These are phyloP conservation scores for Erodium texanum DNA, from an alignment of 441 rosid species.

Conservation along the genomic window DNA sequence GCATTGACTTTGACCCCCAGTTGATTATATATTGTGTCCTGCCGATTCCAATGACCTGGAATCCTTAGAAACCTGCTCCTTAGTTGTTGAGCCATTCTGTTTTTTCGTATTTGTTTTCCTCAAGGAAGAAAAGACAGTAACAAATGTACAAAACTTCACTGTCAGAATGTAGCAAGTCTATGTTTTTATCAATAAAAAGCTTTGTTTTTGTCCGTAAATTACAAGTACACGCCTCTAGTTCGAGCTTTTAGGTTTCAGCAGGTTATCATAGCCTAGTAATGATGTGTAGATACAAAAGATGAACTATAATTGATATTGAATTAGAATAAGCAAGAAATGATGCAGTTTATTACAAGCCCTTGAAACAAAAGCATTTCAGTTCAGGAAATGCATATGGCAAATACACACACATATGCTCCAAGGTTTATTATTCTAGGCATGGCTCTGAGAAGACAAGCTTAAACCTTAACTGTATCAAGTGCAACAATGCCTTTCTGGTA, in stretches of 20 bases:
- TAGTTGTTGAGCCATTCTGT: neutral
- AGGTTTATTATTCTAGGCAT: neutral
- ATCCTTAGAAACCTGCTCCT: no score
- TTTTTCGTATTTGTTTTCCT: no score
- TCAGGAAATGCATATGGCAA: neutral
- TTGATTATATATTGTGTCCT: no score
- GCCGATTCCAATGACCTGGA: neutral
- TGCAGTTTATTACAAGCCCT: neutral
- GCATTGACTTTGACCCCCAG: neutral
- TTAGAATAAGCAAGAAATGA: no score
- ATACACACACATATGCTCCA: neutral
- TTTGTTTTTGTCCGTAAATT: no score
- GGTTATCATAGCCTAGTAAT: no score
- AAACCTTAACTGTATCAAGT: conserved; percentile 29
- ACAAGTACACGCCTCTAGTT: no score
- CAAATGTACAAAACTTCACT: neutral
- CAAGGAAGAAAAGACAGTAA: neutral
- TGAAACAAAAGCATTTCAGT: neutral
- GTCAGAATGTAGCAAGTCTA: neutral
- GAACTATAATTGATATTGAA: no score
- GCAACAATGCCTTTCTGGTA: conserved; percentile 44
- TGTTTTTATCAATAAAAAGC: no score
- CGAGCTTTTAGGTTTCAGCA: no score
- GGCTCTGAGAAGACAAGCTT: neutral
- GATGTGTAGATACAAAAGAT: no score